Conservation (phyloP, 495 filamentous ascomycete species). For the Penicillium soppii region DNA sequence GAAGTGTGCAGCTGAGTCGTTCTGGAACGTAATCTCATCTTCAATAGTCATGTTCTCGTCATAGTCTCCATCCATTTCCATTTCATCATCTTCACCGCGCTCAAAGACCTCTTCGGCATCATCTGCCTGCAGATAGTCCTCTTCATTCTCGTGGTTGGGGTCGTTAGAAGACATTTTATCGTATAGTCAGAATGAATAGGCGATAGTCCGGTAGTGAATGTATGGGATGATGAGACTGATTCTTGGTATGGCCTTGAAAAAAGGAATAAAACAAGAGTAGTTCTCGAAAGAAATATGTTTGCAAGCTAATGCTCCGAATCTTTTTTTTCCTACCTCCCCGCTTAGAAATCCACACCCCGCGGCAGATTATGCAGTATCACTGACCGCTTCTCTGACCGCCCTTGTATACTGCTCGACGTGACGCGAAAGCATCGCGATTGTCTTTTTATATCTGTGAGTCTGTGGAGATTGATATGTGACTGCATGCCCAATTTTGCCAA, state of each 20-base stretch:
- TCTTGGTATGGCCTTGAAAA: neutral
- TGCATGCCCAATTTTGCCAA: too few species aligned
- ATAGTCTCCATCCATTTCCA: constrained; percentile 48
- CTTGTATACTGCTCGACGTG: neutral
- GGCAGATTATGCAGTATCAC: constrained; percentile 5
- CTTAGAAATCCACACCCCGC: constrained; percentile 47
- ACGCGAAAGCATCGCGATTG: neutral
- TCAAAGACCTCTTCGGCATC: constrained; percentile 71
- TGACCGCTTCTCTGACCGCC: constrained; percentile 3
- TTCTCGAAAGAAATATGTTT: too few species aligned
- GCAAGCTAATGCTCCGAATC: constrained; percentile 13
- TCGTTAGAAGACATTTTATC: constrained; percentile 47
- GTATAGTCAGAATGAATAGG: neutral
- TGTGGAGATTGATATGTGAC: too few species aligned
- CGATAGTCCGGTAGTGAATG: neutral
- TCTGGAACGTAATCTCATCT: constrained; percentile 71
- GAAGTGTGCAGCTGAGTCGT: constrained; percentile 91
- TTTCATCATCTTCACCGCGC: constrained; percentile 68
- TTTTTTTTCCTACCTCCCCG: constrained; percentile 29
- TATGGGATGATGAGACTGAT: neutral
- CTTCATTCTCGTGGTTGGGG: constrained; percentile 50
- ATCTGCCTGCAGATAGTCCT: constrained; percentile 63
- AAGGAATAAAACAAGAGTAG: too few species aligned
- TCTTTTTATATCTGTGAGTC: too few species aligned
- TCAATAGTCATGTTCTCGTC: constrained; percentile 59